Evolutionary conservation across 2,329 filamentous ascomycete genomes (phyloP).

Genomic region (Monosporascus sp.): DNA sequence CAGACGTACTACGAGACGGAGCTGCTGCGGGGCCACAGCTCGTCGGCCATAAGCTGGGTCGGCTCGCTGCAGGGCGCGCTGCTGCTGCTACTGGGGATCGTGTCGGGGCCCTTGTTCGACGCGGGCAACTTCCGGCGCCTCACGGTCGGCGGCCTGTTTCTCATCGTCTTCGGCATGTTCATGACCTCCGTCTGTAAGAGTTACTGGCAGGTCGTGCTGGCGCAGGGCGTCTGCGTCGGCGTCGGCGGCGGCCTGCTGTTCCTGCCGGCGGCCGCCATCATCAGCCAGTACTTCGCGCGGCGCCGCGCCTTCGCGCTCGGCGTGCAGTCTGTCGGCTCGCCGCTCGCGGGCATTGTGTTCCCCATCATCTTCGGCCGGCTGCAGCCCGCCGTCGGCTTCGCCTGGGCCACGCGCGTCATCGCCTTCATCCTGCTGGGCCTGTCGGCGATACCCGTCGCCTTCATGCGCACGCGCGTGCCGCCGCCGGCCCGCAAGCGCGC

Average conservation of each 20-base stretch:
- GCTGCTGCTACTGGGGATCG: conserved; percentile 25
- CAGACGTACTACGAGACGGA: conserved; percentile 22
- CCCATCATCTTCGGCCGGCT: conserved; percentile 38
- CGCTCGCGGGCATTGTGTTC: conserved; percentile 34
- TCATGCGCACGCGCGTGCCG: conserved; percentile 23
- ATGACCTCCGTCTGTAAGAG: conserved; percentile 31
- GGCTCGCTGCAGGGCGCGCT: conserved; percentile 28
- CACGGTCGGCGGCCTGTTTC: conserved; percentile 15
- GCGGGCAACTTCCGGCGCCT: conserved; percentile 25
- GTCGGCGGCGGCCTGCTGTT: conserved; percentile 19
- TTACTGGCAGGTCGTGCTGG: conserved; percentile 30
- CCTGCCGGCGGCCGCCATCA: conserved; percentile 14
- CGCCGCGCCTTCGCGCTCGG: conserved; percentile 19
- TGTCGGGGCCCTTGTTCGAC: conserved; percentile 30
- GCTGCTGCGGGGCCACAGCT: conserved; percentile 7
- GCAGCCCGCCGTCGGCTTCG: conserved; percentile 40
- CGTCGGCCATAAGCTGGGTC: conserved; percentile 26
- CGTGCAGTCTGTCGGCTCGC: conserved; percentile 14
- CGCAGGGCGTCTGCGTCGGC: conserved; percentile 19
- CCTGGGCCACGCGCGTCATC: conserved; percentile 43
- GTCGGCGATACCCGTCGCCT: conserved; percentile 17
- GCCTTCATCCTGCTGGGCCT: conserved; percentile 33
- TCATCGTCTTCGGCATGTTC: conserved; percentile 29
- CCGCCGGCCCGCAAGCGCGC: conserved; percentile 15
- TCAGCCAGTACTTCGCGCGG: conserved; percentile 27